Evolutionary conservation across 139 green algal species (phyloP), one percentile per base, ranked within the genome.

Genomic region (Chlamydomonas incerta): DNA sequence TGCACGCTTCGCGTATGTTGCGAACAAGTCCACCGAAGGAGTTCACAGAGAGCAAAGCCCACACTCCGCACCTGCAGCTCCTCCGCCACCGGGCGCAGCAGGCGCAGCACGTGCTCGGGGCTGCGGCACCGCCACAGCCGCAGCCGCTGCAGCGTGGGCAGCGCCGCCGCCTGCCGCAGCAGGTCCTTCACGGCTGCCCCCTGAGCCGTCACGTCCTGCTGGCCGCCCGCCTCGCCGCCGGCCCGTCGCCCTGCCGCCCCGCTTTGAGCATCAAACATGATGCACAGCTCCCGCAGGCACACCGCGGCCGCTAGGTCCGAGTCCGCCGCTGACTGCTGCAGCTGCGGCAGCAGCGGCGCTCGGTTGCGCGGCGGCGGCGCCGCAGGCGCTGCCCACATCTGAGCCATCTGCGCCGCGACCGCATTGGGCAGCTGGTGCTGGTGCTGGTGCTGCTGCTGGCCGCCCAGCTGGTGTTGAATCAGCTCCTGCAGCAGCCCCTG

Each of bases 71-170:
- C 75, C 75, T 72, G 60, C 24, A 83, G 37, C 18, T 46, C 29
- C 26, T 73, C 62, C 35, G 41, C 75, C 60, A 72, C 14, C n/a
- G 62, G 75, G 28, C 17, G 29, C 75, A 83, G 58, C 75, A 83
- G 75, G 60, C 29, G 11, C 28, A 72, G 18, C 37, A 20, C 62
- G 1, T 11, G 18, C 24, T n/a, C 75, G 37, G 75, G 75, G 41
- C 62, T 83, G 35, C 28, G 60, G 23, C 60, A 72, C 11, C 75
- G 60, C 75, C 75, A 83, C 62, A 83, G 37, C 37, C 75, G 60
- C 35, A 83, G 60, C 62, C 75, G 75, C 75, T 83, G 75, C 23
- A 83, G 37, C 28, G 62, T 83, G 24, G 75, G 75, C 62, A 83
- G 35, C 37, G 28, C 75, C 37, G 75, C 75, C 37, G 62, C 75